These are phyloP conservation scores for Aspergillus nanangensis DNA, from an alignment of 495 filamentous ascomycete species.

Conservation along the genomic window DNA sequence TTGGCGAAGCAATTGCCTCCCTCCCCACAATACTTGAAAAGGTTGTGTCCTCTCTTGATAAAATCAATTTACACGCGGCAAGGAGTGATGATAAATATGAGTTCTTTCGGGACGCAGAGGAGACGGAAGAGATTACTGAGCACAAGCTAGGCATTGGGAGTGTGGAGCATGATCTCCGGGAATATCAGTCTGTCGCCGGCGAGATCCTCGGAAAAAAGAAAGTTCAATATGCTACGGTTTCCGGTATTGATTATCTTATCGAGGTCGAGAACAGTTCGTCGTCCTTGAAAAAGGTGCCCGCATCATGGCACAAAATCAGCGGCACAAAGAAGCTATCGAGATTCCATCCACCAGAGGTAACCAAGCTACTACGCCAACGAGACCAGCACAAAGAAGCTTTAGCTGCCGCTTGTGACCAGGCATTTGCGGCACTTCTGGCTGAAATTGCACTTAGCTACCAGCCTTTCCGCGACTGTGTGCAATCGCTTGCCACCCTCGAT, in stretches of 20 bases:
- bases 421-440: constrained; percentile 64
- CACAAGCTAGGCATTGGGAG: constrained; percentile 89
- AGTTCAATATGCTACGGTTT: constrained; percentile 72
- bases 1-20: constrained; percentile 68
- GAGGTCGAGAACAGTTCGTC: constrained; percentile 73
- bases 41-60: constrained; percentile 69
- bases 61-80: constrained; percentile 82
- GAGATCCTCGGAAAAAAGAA: constrained; percentile 63
- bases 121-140: constrained; percentile 78
- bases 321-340: constrained; percentile 90
- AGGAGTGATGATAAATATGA: constrained; percentile 84
- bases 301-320: constrained; percentile 89
- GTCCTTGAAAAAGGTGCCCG: constrained; percentile 77
- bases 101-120: constrained; percentile 85
- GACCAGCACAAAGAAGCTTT: constrained; percentile 95
- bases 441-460: constrained; percentile 81
- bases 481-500: constrained; percentile 82
- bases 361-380: constrained; percentile 74
- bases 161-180: constrained; percentile 81
- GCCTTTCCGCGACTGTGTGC: constrained; percentile 78
- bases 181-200: constrained; percentile 67
- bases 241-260: constrained; percentile 91
- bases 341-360: constrained; percentile 91
- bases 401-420: constrained; percentile 87
- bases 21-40: constrained; percentile 72